These are phyloP conservation scores for Allium sativum DNA, from an alignment of 106 monocot genomes.

Conservation along the genomic window DNA sequence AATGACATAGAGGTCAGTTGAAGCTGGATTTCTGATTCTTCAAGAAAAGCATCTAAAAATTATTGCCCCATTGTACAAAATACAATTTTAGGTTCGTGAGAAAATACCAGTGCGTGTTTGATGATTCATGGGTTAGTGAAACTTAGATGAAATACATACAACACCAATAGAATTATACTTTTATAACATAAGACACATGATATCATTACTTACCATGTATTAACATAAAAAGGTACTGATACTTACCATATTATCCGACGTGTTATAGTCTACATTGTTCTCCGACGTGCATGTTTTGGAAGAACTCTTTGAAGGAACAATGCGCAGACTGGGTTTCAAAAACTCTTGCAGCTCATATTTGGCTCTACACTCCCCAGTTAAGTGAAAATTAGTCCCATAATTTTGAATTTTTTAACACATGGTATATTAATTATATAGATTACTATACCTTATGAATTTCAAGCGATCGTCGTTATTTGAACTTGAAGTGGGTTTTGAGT, in stretches of 20 bases:
- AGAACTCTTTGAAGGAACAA: constrained; percentile 54
- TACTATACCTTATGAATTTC: constrained; percentile 68
- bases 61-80: too few relatives aligned
- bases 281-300: constrained; percentile 25
- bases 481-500: constrained; percentile 49
- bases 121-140: too few relatives aligned
- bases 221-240: not conserved
- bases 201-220: too few relatives aligned
- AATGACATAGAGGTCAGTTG: too few relatives aligned
- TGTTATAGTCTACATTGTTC: constrained; percentile 10
- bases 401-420: not conserved
- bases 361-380: constrained; percentile 27
- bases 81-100: too few relatives aligned
- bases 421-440: not conserved
- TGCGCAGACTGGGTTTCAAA: constrained; percentile 75
- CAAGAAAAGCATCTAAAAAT: too few relatives aligned
- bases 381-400: not conserved
- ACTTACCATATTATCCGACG: constrained; percentile 11
- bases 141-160: too few relatives aligned
- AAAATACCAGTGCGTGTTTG: too few relatives aligned
- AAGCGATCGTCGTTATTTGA: constrained; percentile 57
- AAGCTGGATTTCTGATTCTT: too few relatives aligned
- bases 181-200: too few relatives aligned
- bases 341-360: constrained; percentile 92
- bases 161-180: too few relatives aligned